phyloP scores from a whole-genome alignment of 2,329 filamentous ascomycete genomes.

The Claviceps sorghi region DNA sequence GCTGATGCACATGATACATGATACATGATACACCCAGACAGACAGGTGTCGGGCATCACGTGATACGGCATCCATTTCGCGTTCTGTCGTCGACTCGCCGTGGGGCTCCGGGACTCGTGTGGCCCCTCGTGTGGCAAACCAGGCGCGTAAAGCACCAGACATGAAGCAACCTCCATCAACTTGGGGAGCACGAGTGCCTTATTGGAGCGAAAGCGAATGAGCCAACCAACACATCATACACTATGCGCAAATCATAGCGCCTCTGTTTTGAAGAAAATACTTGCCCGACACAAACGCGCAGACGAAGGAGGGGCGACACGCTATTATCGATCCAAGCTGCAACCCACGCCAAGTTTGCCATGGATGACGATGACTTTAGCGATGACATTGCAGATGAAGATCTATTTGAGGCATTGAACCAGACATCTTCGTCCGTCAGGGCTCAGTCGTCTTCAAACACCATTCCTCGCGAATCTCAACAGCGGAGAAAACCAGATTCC shows the following conservation, averaged over 20 bases:
- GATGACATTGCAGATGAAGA: slow-evolving; percentile 53
- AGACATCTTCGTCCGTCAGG: slow-evolving; percentile 24
- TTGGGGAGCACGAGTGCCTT: background rate
- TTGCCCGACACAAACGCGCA: background rate
- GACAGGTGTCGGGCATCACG: too few species aligned
- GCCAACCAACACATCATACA: background rate
- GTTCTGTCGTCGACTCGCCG: slow-evolving; percentile 6
- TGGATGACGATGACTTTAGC: slow-evolving; percentile 49
- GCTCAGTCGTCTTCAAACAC: background rate
- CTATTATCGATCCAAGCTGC: background rate
- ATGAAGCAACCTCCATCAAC: background rate
- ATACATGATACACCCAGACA: too few species aligned
- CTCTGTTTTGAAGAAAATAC: background rate
- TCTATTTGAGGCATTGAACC: slow-evolving; percentile 44
- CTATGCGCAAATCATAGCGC: background rate
- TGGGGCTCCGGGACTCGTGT: too few species aligned
- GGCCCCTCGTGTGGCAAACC: background rate
- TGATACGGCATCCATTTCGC: slow-evolving; percentile 18
- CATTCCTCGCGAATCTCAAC: background rate
- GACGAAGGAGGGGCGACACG: background rate
- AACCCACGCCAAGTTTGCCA: slow-evolving; percentile 12
- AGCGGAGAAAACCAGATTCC: background rate
- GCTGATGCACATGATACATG: background rate
- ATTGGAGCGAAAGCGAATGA: background rate
- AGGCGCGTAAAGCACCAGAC: slow-evolving; percentile 6